Conservation (phyloP, 176 grass and related monocot genomes). For the Hordeum marinum region DNA sequence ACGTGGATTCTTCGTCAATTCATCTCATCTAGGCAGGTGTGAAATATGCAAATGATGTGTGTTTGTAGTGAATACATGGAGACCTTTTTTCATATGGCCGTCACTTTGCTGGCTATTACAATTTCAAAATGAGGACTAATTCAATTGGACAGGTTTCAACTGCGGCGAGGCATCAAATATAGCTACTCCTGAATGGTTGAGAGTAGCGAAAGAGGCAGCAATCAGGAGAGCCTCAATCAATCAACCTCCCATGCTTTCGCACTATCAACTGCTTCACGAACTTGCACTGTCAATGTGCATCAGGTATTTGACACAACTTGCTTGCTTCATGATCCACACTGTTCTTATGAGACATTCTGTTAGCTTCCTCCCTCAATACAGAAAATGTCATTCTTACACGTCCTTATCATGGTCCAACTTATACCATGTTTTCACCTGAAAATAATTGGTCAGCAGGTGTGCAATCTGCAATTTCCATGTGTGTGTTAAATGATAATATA, state of each 20-base stretch:
- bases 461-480: background rate
- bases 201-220: slow-evolving; percentile 86
- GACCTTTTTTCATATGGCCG: background rate
- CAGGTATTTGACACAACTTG: slow-evolving; percentile 50
- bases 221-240: slow-evolving; percentile 93
- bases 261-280: slow-evolving; percentile 90
- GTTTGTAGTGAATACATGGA: background rate
- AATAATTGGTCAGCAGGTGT: background rate
- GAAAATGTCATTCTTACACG: background rate
- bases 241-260: slow-evolving; percentile 75
- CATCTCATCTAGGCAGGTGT: background rate
- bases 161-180: slow-evolving; percentile 94
- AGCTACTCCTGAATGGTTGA: slow-evolving; percentile 94
- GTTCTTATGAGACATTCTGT: slow-evolving; percentile 10
- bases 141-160: slow-evolving; percentile 73
- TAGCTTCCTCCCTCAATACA: background rate
- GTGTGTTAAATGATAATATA: background rate
- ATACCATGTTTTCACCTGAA: slow-evolving; percentile 4
- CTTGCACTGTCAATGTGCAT: slow-evolving; percentile 67
- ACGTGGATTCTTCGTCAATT: background rate
- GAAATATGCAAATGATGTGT: slow-evolving; percentile 9
- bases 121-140: background rate
- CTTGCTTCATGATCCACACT: slow-evolving; percentile 3
- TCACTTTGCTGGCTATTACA: background rate
- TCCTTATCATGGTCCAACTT: background rate